Conservation (phyloP, 2,329 filamentous ascomycete species). For the Cadophora gregata region DNA sequence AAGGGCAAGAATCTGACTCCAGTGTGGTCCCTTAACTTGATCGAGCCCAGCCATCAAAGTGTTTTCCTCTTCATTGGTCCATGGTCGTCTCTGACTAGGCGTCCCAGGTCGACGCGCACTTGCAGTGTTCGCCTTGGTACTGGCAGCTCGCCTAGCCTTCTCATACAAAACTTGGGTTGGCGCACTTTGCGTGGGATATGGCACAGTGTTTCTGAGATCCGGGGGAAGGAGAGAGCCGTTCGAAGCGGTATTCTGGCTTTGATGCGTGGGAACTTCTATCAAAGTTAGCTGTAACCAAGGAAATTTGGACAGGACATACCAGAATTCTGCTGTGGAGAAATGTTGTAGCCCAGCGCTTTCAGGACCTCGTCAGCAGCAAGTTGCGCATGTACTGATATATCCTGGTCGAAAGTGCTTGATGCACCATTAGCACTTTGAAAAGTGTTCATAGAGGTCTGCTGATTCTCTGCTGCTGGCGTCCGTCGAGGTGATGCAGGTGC, state of each 20-base stretch:
- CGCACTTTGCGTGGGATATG: slow-evolving; percentile 43
- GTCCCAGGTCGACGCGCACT: slow-evolving; percentile 57
- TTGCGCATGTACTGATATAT: slow-evolving; percentile 20
- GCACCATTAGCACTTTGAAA: slow-evolving; percentile 9
- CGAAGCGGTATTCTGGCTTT: neutral
- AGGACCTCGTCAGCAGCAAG: slow-evolving; percentile 18
- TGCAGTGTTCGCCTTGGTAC: slow-evolving; percentile 57
- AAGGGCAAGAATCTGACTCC: slow-evolving; percentile 87
- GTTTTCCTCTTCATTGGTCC: slow-evolving; percentile 89
- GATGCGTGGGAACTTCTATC: neutral
- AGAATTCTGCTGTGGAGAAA: neutral
- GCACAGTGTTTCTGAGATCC: slow-evolving; percentile 12
- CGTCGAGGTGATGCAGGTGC: slow-evolving; percentile 32
- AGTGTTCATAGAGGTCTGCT: neutral
- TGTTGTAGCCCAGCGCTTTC: slow-evolving; percentile 12
- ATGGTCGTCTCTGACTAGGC: slow-evolving; percentile 71
- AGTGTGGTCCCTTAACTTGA: slow-evolving; percentile 87
- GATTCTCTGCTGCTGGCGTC: neutral
- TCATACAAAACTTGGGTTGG: slow-evolving; percentile 64
- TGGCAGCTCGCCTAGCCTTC: slow-evolving; percentile 59
- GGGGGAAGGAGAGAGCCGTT: neutral
- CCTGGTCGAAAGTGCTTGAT: slow-evolving; percentile 13
- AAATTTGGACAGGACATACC: neutral
- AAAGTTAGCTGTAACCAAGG: neutral
- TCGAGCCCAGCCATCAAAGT: slow-evolving; percentile 88